Base-by-base conservation (phyloP, 164 flowering plant genomes). In the Annona cherimola region DNA sequence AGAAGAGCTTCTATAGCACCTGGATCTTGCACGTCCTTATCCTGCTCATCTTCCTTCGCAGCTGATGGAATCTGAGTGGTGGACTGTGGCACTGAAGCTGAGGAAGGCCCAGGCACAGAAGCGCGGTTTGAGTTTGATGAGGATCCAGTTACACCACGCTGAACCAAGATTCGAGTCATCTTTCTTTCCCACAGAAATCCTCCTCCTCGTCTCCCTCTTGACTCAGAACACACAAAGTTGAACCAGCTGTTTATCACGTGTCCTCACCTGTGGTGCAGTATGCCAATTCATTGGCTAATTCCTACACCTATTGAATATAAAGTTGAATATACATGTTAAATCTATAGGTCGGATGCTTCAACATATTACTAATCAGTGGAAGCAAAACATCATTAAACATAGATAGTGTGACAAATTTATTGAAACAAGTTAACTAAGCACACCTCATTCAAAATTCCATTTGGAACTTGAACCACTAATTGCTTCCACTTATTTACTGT, bases 121-220 rank as follows among this genome's bases (percentile, higher is more conserved):
- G 89, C 45, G 12, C 94, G 85, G 70, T 63, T 88, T 4, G 84
- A 84, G 68, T 85, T 92, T 2, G 97, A 86, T 4, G 94, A 89
- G 70, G 95, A 84, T 77, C 88, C 75, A 0, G 81, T 67, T 1
- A 93, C 82, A 71, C 98, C 96, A 42, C 99, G 85, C 73, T 85
- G 98, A 76, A 95, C 96, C 79, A 90, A 80, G 62, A 96, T 86
- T 50, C 99, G 84, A 73, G 99, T 93, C 99, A 96, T 93, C 70
- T 74, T 69, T 26, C 35, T 72, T 39, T 20, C 65, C 57, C 7
- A 35, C 57, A 74, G 4, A 41, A 50, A 45, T 41, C 57, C 64
- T 55, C 46, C 61, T n/a, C 40, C 43, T 57, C 69, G 43, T 75
- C 57, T 45, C 71, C 73, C 69, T 86, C 79, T 80, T 59, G 81